phyloP scores from a whole-genome alignment of 2,329 filamentous ascomycete species.

The Botrytis pseudocinerea region DNA sequence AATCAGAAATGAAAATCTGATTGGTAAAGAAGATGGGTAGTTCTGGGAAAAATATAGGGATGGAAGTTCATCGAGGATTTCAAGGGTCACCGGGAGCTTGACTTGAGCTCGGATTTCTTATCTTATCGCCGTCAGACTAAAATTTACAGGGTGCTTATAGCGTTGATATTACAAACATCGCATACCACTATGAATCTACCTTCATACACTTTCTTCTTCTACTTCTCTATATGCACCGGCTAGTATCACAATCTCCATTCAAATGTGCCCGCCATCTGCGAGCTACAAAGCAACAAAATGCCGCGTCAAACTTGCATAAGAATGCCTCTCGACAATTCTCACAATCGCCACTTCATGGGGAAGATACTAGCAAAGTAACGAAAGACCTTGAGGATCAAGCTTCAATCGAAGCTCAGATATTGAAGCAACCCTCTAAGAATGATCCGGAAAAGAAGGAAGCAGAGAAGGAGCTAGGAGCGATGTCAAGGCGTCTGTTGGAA shows the following conservation, averaged over 20 bases:
- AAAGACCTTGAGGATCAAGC: slow-evolving; percentile 21
- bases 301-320: slow-evolving; percentile 21
- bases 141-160: not conserved
- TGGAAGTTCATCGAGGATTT: not conserved
- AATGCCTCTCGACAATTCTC: slow-evolving; percentile 29
- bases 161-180: not conserved
- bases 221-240: slow-evolving; percentile 38
- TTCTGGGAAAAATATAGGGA: not conserved
- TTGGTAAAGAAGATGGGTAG: not conserved
- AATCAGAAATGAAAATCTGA: not conserved
- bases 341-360: slow-evolving; percentile 33
- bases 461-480: slow-evolving; percentile 39
- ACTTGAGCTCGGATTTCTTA: slow-evolving; percentile 1
- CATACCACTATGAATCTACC: not conserved
- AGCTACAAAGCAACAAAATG: slow-evolving; percentile 33
- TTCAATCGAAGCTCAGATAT: slow-evolving; percentile 28
- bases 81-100: not conserved
- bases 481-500: slow-evolving; percentile 59
- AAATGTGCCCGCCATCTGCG: slow-evolving; percentile 38
- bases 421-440: slow-evolving; percentile 13
- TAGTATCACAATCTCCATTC: slow-evolving; percentile 29
- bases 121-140: slow-evolving; percentile 15
- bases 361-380: slow-evolving; percentile 25
- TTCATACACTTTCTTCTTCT: not conserved
- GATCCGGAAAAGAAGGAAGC: not conserved